phyloP scores from a whole-genome alignment of 495 filamentous ascomycete species.

The Tuber borchii region DNA sequence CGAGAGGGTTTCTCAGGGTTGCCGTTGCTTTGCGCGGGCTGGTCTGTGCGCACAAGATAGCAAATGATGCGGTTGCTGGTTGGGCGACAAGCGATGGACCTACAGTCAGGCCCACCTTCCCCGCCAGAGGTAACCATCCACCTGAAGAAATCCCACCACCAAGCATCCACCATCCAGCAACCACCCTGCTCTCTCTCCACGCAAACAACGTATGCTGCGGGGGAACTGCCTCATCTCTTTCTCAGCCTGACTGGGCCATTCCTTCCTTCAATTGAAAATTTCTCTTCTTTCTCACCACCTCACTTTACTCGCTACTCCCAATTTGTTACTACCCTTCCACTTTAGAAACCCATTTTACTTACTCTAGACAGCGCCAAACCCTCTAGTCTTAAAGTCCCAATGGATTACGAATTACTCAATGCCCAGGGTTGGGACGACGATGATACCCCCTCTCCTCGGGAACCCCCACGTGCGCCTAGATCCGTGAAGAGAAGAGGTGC shows the following conservation, averaged over 20 bases:
- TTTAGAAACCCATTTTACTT: not conserved
- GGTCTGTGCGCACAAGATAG: not conserved
- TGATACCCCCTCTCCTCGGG: conserved; percentile 8
- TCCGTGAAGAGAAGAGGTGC: conserved; percentile 6
- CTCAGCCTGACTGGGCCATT: not conserved
- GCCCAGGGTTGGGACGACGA: conserved; percentile 21
- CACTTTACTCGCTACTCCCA: not conserved
- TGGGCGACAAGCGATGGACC: too few relatives aligned
- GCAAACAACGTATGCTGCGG: not conserved
- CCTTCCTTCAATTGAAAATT: not conserved
- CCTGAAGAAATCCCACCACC: not conserved
- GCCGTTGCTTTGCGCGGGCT: not conserved
- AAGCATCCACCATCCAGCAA: not conserved
- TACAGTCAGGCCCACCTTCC: not conserved
- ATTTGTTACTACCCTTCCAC: not conserved
- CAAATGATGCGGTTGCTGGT: not conserved
- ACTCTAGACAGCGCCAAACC: not conserved
- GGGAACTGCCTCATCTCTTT: not conserved
- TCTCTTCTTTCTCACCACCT: not conserved
- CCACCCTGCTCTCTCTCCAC: not conserved
- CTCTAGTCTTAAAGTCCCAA: not conserved
- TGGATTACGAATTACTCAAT: conserved; percentile 32
- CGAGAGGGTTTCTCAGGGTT: not conserved
- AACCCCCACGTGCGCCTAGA: conserved; percentile 9
- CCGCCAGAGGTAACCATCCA: not conserved